Percentiles rank a stretch among this genome's conserved stretches.
Evolutionary conservation across 768 basidiomycete genomes (phyloP).

Genomic region (Sporobolomyces phaffii): DNA sequence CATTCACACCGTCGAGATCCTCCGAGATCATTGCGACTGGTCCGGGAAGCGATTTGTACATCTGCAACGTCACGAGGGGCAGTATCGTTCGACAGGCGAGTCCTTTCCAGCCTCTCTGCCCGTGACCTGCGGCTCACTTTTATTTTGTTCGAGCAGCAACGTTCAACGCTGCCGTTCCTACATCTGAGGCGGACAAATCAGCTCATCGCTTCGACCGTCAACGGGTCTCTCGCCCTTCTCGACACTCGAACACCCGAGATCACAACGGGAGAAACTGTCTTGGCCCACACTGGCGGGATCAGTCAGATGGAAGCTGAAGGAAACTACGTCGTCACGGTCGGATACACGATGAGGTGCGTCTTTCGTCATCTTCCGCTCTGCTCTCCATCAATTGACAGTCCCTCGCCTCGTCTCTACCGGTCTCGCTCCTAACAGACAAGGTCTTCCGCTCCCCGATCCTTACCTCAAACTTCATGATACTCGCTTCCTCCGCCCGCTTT

Average conservation of each 20-base stretch:
- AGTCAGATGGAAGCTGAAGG: conserved; percentile 73
- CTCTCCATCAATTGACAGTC: no score
- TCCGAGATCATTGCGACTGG: conserved; percentile 57
- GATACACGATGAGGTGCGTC: conserved; percentile 73
- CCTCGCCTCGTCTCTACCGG: no score
- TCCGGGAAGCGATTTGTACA: conserved; percentile 55
- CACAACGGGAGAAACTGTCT: conserved; percentile 56
- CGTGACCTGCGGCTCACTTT: conserved; percentile 54
- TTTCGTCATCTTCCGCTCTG: not conserved
- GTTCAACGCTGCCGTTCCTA: conserved; percentile 18
- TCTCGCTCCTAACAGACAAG: conserved; percentile 56
- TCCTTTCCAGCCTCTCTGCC: conserved; percentile 49
- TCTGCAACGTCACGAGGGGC: conserved; percentile 72
- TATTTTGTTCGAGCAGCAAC: conserved; percentile 44
- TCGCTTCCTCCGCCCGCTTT: conserved; percentile 70
- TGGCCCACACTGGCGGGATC: conserved; percentile 74
- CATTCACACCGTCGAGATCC: conserved; percentile 48
- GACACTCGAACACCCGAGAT: conserved; percentile 58
- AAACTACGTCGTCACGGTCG: conserved; percentile 77
- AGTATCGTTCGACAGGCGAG: conserved; percentile 56
- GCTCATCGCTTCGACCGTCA: conserved; percentile 35
- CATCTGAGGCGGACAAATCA: conserved; percentile 35
- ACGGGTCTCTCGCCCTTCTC: conserved; percentile 56
- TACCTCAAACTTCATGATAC: conserved; percentile 88
- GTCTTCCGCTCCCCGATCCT: conserved; percentile 80